Base-by-base conservation (phyloP, 1,139 yeast genomes). In the Pichia sp. region DNA sequence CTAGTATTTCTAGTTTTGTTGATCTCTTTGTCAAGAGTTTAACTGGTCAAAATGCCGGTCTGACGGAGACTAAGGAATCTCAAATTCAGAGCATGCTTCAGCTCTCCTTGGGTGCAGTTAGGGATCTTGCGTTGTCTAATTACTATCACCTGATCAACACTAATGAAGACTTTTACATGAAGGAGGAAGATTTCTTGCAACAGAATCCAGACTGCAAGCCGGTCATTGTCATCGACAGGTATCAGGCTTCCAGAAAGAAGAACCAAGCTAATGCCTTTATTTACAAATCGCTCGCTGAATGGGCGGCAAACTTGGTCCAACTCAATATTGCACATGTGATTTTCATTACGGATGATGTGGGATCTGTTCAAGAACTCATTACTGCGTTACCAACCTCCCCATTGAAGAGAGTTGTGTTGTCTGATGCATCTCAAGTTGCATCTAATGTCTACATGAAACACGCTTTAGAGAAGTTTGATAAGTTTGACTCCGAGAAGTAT, bases 1-100 rank as follows among this genome's bases (percentile, higher is more conserved):
- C 85, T 54, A 74, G 84, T 5, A 63, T 88, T 18, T 76, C 95
- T 0, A 76, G 77, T 43, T 80, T 87, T 43, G 63, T 86, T 36
- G 98, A 91, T 59, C 69, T 93, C 49, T 87, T 79, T 37, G 83
- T 84, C 13, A 95, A 86, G 55, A 91, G 96, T 37, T 56, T 91
- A 30, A 87, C 96, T 1, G 98, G 98, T 0, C 96, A 87, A 56
- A 86, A 86, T 52, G 81, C 96, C 1, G 97, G 97, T 0, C 66
- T 91, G 37, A 75, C 94, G 22, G 97, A 91, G 55, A 67, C 86
- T 1, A 78, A 78, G 41, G 97, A 91, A 46, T 66, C 83, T 0
- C 96, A 87, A 55, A 72, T 83, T 45, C 79, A 84, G 56, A 79
- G 80, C 47, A 88, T 91, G 77, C 69, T 91, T 31, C 72, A 75